Base-by-base conservation (phyloP, 306 rosid species). In the Gynostemma pentaphyllum region DNA sequence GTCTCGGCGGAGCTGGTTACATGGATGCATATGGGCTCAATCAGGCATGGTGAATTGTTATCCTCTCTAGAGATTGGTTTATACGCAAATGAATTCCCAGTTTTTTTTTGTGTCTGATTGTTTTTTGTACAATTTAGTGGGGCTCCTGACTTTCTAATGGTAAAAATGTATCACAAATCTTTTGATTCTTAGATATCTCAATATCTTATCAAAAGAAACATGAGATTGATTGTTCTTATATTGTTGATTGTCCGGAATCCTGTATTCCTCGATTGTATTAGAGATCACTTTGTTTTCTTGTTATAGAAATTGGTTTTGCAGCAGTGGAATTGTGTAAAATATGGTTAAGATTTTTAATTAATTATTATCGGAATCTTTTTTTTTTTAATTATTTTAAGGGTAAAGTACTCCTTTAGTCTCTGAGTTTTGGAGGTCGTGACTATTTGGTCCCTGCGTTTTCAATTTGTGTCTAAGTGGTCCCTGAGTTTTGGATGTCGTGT, bases 11-110 rank as follows among this genome's bases (percentile, higher is more conserved):
- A 69, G 77, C 80, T 39, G 83, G 82, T 66, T 87, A 74, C 72
- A 81, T 72, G 74, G 81, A 85, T 12, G 79, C 89, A 0, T 90
- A 83, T 51, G 92, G 96, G 70, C 91, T 91, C 46, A 89, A 78
- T 21, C 78, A 79, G 53, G 84, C 77, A 70, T 87, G 76, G 83
- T 78, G 81, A 84, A 57, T 15, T 11, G 18, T 10, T 21, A 36
- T 57, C 62, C 9, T 36, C 16, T 11, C 32, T 15, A 54, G 62
- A 9, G 62, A 5, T 30, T 2, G 3, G 62, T 27, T 52, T 16
- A 54, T 54, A 2, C 15, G 41, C 7, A 4, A 55, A 32, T 32
- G 27, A 32, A 21, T 55, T 16, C 7, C 32, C 27, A 1, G 26
- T 12, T 32, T 15, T 7, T 32, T 32, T 30, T 9, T 30, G 2